Base-by-base conservation (phyloP, 2,329 filamentous ascomycete species). In the Atkinsonella hypoxylon region DNA sequence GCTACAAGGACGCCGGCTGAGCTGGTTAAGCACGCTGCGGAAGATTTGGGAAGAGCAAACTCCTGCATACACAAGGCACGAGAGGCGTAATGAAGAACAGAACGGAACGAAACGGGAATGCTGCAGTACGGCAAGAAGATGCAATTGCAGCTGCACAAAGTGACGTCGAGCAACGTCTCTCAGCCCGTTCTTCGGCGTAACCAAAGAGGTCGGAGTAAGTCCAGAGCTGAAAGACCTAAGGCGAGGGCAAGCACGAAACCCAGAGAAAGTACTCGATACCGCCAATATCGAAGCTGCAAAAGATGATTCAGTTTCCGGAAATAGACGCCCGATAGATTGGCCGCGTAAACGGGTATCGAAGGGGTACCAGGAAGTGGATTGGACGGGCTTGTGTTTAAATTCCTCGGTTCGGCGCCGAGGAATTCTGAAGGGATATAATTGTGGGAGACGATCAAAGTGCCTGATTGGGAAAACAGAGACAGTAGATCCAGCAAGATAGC, bases 401-500 rank as follows among this genome's bases (percentile, higher is more conserved):
- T 72, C 69, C 66, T 69, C 62, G 62, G 64, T 55, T 64, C 62
- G 62, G 63, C 62, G 62, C 63, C 64, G 64, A 70, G 70, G 70
- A 72, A 73, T 72, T 68, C 56, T 57, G 46, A 55, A 53, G 53
- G 56, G 53, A 50, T 55, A 56, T 47, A 54, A 26, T 54, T 57
- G 55, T 49, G 54, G 39, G 52, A 49, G 53, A 54, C 41, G 51
- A 43, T 47, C 32, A 50, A 48, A 51, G 55, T 51, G 55, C 42
- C 44, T 40, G 50, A 51, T 51, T 55, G 26, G 22, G 45, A 51
- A 53, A 18, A 51, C 26, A 32, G 32, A 31, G 38, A 41, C 17
- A 47, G 45, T 44, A 36, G 26, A 17, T 47, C 42, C 22, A 58
- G 54, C 47, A 46, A 54, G 51, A 56, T 55, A 60, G 60, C 61